Conservation (phyloP, 1,284 basidiomycete genomes). For the Boletus mariae region DNA sequence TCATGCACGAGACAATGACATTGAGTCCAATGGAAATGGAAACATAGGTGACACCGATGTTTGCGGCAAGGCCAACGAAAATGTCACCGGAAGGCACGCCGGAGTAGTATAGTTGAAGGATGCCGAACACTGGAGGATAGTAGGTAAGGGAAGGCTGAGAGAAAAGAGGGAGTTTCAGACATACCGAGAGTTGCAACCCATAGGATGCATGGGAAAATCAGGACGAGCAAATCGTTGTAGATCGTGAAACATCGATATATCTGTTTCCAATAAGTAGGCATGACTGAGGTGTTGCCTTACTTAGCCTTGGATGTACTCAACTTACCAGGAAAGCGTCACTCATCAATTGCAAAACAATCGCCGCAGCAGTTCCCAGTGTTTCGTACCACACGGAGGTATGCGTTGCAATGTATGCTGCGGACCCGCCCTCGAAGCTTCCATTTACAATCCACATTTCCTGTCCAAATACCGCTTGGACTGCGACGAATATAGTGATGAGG, state of each 20-base stretch:
- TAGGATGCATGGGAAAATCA: conserved; percentile 13
- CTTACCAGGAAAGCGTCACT: conserved; percentile 12
- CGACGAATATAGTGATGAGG: not conserved
- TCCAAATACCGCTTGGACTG: conserved; percentile 1
- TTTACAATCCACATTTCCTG: conserved; percentile 14
- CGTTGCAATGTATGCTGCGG: not conserved
- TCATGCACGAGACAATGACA: conserved; percentile 9
- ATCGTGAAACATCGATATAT: conserved; percentile 12
- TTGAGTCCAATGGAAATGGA: conserved; percentile 14
- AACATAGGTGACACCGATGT: conserved; percentile 12
- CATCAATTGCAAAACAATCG: conserved; percentile 9
- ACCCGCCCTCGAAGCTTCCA: conserved; percentile 4
- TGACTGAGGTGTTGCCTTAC: not conserved
- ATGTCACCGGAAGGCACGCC: conserved; percentile 6
- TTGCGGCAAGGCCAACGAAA: conserved; percentile 8
- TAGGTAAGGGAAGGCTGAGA: not conserved
- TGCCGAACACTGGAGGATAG: conserved; percentile 3
- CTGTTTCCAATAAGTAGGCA: conserved; percentile 1
- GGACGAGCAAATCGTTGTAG: not conserved
- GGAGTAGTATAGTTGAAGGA: conserved; percentile 3
- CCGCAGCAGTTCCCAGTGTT: conserved; percentile 6
- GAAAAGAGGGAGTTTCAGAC: not conserved
- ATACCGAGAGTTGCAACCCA: conserved; percentile 14
- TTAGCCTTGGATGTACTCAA: not conserved
- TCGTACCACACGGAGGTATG: conserved; percentile 14